Evolutionary conservation across 495 filamentous ascomycete genomes (phyloP).

Genomic region (Xylaria venustula): DNA sequence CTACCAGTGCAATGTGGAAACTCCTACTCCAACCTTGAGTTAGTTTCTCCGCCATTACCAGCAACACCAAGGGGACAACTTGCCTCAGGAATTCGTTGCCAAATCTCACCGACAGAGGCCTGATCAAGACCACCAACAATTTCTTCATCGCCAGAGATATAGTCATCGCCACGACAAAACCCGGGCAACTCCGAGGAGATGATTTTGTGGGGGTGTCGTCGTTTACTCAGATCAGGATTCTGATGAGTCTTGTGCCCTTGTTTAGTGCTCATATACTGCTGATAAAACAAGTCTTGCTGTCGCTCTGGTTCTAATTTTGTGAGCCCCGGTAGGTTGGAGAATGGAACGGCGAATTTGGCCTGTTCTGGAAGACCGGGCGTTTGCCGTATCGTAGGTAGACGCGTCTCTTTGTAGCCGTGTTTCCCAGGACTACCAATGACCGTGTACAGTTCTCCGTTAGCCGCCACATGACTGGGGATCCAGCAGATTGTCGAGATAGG

Average conservation of each 20-base stretch:
- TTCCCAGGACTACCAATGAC: slow-evolving; percentile 27
- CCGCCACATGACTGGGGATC: slow-evolving; percentile 26
- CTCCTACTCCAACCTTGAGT: neutral
- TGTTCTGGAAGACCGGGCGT: slow-evolving; percentile 12
- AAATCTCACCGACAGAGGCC: neutral
- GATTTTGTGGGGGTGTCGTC: too few species aligned
- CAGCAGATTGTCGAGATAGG: slow-evolving; percentile 30
- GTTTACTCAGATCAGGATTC: neutral
- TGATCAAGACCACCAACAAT: neutral
- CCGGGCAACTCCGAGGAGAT: neutral
- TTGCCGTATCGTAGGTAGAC: slow-evolving; percentile 12
- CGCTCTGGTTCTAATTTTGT: neutral
- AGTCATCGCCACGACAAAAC: neutral
- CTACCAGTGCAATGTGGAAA: neutral
- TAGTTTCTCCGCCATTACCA: neutral
- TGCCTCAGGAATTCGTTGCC: neutral
- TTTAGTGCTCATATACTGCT: slow-evolving; percentile 13
- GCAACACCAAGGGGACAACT: neutral
- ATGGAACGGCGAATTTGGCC: neutral
- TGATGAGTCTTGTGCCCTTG: neutral
- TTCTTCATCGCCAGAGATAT: neutral
- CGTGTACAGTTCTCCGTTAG: slow-evolving; percentile 27
- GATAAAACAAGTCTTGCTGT: slow-evolving; percentile 18
- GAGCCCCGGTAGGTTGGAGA: neutral
- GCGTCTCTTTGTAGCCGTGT: slow-evolving; percentile 2